Conservation (phyloP, 1,284 basidiomycete genomes). For the Pseudozyma sp. region DNA sequence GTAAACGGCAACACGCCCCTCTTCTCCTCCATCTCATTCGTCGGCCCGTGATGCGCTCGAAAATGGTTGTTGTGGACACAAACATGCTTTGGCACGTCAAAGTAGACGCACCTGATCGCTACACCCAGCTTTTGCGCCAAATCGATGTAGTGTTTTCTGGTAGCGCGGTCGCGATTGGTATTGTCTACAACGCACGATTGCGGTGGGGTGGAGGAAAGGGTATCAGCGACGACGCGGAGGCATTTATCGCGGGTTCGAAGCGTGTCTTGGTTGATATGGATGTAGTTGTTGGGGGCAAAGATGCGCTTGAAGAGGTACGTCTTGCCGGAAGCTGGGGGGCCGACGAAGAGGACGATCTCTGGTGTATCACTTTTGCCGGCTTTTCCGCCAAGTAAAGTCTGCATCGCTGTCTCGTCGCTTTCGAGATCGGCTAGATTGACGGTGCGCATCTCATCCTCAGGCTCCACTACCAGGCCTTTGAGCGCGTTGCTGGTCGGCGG, state of each 20-base stretch:
- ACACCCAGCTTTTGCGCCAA: constrained; percentile 22
- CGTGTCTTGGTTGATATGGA: constrained; percentile 70
- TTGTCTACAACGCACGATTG: constrained; percentile 58
- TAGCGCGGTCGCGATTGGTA: constrained; percentile 53
- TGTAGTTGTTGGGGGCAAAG: constrained; percentile 79
- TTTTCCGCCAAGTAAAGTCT: constrained; percentile 8
- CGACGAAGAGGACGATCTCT: constrained; percentile 85
- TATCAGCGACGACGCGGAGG: constrained; percentile 75
- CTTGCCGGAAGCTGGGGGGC: constrained; percentile 88
- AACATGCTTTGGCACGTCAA: constrained; percentile 30
- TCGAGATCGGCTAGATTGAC: constrained; percentile 16
- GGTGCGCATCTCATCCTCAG: constrained; percentile 21
- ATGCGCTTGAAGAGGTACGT: constrained; percentile 80
- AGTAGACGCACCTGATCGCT: constrained; percentile 40
- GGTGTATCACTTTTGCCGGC: neutral
- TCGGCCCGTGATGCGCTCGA: constrained; percentile 28
- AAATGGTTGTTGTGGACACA: constrained; percentile 53
- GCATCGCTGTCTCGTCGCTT: neutral
- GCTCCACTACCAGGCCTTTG: constrained; percentile 20
- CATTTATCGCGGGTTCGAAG: constrained; percentile 81
- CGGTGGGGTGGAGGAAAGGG: constrained; percentile 71
- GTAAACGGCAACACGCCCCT: constrained; percentile 25
- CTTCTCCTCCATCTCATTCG: constrained; percentile 7
- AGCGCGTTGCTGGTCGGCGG: neutral
- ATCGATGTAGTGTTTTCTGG: constrained; percentile 48